phyloP scores from a whole-genome alignment of 805 yeast species.

The Hanseniaspora thailandica region DNA sequence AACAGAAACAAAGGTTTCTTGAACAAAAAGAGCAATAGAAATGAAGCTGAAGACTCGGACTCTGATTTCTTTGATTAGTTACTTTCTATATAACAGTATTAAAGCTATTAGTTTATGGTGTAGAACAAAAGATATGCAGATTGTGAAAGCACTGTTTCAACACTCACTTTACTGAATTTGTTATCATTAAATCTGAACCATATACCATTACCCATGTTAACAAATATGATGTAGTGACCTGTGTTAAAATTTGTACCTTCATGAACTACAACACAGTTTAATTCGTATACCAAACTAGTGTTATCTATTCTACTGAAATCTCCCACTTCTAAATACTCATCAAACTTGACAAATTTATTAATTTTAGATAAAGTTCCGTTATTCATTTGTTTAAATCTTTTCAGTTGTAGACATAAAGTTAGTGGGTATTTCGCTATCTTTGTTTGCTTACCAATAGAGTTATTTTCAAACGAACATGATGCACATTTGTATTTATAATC shows the following conservation, averaged over 20 bases:
- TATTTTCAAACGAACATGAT: slow-evolving; percentile 39
- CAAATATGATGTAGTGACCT: slow-evolving; percentile 81
- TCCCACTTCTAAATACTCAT: slow-evolving; percentile 59
- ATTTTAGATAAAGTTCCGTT: slow-evolving; percentile 48
- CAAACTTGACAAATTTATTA: slow-evolving; percentile 62
- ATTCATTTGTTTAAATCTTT: slow-evolving; percentile 41
- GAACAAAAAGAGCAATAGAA: slow-evolving; percentile 16
- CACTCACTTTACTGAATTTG: slow-evolving; percentile 53
- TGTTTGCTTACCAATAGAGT: slow-evolving; percentile 63
- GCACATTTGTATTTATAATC: slow-evolving; percentile 65
- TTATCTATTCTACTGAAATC: slow-evolving; percentile 32
- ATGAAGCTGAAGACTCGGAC: slow-evolving; percentile 29
- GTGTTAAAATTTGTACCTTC: slow-evolving; percentile 79
- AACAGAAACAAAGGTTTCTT: slow-evolving; percentile 9
- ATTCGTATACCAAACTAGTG: slow-evolving; percentile 47
- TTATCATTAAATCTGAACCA: slow-evolving; percentile 94
- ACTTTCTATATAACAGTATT: background rate
- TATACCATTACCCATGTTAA: slow-evolving; percentile 57
- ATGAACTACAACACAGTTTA: slow-evolving; percentile 79
- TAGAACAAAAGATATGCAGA: slow-evolving; percentile 75
- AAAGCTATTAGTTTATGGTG: slow-evolving; percentile 28
- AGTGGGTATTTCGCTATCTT: slow-evolving; percentile 60
- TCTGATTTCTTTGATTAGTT: slow-evolving; percentile 39
- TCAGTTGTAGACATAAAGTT: slow-evolving; percentile 72
- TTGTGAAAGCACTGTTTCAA: slow-evolving; percentile 52